phyloP scores from a whole-genome alignment of 768 basidiomycete genomes.

The Chalciporus chontae region DNA sequence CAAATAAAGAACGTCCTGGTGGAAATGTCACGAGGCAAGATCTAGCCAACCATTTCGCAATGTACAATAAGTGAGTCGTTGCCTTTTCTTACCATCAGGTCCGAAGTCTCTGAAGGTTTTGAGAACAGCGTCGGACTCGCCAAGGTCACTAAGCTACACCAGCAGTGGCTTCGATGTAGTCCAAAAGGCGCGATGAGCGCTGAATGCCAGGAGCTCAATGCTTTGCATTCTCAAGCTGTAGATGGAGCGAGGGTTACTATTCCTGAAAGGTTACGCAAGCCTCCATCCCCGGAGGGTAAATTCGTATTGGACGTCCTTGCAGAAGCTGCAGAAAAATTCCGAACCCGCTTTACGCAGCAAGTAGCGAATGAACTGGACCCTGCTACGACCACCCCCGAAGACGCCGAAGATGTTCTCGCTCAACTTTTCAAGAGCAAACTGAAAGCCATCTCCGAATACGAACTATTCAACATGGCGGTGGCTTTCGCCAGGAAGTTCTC shows the following conservation, averaged over 20 bases:
- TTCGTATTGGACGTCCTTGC: conserved; percentile 55
- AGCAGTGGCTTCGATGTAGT: conserved; percentile 55
- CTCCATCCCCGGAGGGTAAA: conserved; percentile 38
- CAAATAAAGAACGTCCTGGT: conserved; percentile 51
- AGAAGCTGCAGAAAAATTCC: conserved; percentile 44
- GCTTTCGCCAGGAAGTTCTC: conserved; percentile 39
- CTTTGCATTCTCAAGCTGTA: conserved; percentile 65
- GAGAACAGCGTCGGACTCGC: conserved; percentile 48
- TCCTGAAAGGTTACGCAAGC: conserved; percentile 50
- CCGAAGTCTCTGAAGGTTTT: not conserved
- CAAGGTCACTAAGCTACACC: conserved; percentile 51
- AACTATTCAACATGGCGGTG: conserved; percentile 50
- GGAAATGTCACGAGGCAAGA: conserved; percentile 50
- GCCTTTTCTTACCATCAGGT: not conserved
- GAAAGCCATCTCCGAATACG: conserved; percentile 58
- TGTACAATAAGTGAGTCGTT: conserved; percentile 54
- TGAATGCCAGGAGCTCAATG: conserved; percentile 71
- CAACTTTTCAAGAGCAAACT: conserved; percentile 49
- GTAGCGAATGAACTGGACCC: conserved; percentile 22
- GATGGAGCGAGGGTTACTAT: conserved; percentile 62
- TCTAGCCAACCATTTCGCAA: conserved; percentile 62
- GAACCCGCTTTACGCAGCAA: conserved; percentile 37
- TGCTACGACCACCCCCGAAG: conserved; percentile 34
- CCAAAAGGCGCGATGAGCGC: conserved; percentile 55
- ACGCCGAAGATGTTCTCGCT: conserved; percentile 36